Base-by-base conservation (phyloP, 2,329 filamentous ascomycete genomes). In the Ramichloridium luteum region DNA sequence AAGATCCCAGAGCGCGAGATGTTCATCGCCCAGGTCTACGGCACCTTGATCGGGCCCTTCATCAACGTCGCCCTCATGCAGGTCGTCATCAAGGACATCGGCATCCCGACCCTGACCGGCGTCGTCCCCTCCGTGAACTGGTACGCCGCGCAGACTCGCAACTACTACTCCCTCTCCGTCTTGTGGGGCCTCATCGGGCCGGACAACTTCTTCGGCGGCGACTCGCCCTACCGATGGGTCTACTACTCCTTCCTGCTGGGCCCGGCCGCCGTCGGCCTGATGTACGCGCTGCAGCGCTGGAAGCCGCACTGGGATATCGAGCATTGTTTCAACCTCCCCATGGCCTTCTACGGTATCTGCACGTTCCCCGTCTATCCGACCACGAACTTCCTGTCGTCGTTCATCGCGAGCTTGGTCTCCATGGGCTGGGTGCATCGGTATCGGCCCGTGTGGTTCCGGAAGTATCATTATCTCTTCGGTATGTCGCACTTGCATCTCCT, bases 141-240 rank as follows among this genome's bases (percentile, higher is more conserved):
- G 39, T 12, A 25, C 16, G 39, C 39, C 11, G 17, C 32, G 11
- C 20, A 16, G 20, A 40, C 34, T 6, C 35, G 31, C 13, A 35
- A 37, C 22, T 40, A 20, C 27, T 42, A 40, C 37, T 40, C 37
- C 6, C 20, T 34, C 4, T 54, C 49, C 9, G 55, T 59, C 1
- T 37, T 58, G 10, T 57, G 54, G 56, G 56, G 55, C 20, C 35
- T 57, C 14, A 32, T 59, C 5, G 56, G 55, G 2, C 56, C 55
- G 9, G 23, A 35, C 25, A 34, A 29, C 3, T 37, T 42, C 31
- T 42, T 42, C 13, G 35, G 37, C 9, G 28, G 25, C 12, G 34
- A 23, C 4, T 39, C 37, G 16, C 18, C 20, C 13, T 42, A 42
- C 17, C 23, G 15, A 13, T 42, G 34, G 31, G 28, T 35, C 14